Evolutionary conservation across 2,329 filamentous ascomycete species (phyloP).

Genomic region (Neurospora sp.): DNA sequence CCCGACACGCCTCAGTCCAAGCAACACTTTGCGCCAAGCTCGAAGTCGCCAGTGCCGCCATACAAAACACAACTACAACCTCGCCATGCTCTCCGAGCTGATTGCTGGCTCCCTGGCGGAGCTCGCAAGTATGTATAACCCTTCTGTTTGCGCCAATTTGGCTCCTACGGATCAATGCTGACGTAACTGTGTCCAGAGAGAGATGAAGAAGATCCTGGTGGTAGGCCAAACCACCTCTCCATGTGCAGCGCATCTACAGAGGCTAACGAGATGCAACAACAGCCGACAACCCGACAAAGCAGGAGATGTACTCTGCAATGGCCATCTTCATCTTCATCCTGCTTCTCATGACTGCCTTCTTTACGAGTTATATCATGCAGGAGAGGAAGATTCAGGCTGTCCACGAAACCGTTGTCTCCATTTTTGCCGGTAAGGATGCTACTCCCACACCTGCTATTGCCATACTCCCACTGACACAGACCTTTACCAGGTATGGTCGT

Average conservation of each 20-base stretch:
- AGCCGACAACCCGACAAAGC: slow-evolving; percentile 68
- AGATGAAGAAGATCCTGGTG: slow-evolving; percentile 37
- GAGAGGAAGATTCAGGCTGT: slow-evolving; percentile 95
- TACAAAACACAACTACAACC: slow-evolving; percentile 4
- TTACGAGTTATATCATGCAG: slow-evolving; percentile 94
- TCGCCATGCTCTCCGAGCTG: slow-evolving; percentile 25
- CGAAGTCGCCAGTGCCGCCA: not conserved
- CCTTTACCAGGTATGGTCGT: slow-evolving; percentile 73
- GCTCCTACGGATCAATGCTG: not conserved
- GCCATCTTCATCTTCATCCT: slow-evolving; percentile 94
- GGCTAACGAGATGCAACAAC: slow-evolving; percentile 23
- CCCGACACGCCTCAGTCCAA: not conserved
- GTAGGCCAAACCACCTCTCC: slow-evolving; percentile 22
- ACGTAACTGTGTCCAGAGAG: slow-evolving; percentile 24
- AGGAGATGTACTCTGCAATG: slow-evolving; percentile 94
- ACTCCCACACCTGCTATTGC: not conserved
- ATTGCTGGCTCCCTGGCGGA: slow-evolving; percentile 27
- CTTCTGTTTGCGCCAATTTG: not conserved
- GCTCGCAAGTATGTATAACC: slow-evolving; percentile 27
- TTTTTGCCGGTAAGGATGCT: slow-evolving; percentile 67
- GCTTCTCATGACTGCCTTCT: slow-evolving; percentile 86
- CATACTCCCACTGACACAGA: slow-evolving; percentile 2
- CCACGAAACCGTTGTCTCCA: slow-evolving; percentile 96
- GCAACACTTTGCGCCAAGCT: not conserved
- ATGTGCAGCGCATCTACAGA: not conserved